Conservation (phyloP, 805 yeast genomes). For the Saccharomycopsis oosterbeekiorum region DNA sequence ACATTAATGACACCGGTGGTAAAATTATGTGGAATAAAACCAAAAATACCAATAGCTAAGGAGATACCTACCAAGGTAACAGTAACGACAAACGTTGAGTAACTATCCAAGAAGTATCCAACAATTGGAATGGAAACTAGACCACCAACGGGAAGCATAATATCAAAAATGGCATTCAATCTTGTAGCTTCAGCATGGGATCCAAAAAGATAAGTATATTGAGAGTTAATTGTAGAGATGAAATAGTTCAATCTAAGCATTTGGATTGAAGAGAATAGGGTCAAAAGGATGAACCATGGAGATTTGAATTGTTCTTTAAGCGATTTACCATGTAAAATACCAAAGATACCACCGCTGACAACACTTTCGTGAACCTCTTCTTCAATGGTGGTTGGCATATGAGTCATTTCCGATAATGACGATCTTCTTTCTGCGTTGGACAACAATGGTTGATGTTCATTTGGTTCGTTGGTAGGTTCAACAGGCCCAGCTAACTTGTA, state of each 20-base stretch:
- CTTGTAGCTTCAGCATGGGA: conserved; percentile 39
- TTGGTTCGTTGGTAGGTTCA: background rate
- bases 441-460: background rate
- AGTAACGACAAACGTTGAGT: conserved; percentile 51
- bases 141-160: conserved; percentile 86
- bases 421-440: conserved; percentile 14
- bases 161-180: conserved; percentile 69
- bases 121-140: conserved; percentile 77
- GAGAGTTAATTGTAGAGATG: conserved; percentile 80
- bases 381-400: conserved; percentile 8
- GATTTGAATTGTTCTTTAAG: conserved; percentile 38
- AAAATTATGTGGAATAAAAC: conserved; percentile 40
- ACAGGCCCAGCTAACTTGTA: conserved; percentile 31
- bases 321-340: conserved; percentile 60
- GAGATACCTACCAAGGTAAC: conserved; percentile 44
- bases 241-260: conserved; percentile 90
- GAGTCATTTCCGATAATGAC: conserved; percentile 14
- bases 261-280: conserved; percentile 70
- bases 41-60: conserved; percentile 57
- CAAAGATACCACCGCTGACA: conserved; percentile 46
- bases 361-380: conserved; percentile 6
- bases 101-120: conserved; percentile 68
- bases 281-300: conserved; percentile 72
- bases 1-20: conserved; percentile 58
- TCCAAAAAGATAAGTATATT: conserved; percentile 66